Conservation (phyloP, 257 asterid species). For the Solanum bukasovii region DNA sequence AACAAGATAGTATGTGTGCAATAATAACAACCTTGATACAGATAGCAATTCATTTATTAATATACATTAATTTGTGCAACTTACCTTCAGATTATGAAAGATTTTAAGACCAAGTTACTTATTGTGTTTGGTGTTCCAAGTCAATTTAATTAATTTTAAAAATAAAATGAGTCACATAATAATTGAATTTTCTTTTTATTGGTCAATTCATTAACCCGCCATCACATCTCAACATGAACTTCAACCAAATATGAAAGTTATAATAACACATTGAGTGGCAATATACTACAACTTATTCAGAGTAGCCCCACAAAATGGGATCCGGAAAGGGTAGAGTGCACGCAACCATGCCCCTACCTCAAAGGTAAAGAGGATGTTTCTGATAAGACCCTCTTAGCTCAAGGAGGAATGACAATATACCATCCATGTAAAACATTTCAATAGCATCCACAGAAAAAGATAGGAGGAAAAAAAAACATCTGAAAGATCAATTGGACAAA, state of each 20-base stretch:
- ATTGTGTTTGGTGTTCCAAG: neutral
- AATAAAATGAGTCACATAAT: neutral
- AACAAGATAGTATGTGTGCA: no score
- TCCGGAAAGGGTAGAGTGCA: neutral
- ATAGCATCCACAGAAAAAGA: neutral
- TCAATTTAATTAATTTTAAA: neutral
- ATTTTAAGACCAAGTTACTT: neutral
- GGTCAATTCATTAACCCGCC: neutral
- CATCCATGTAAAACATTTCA: neutral
- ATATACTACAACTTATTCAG: neutral
- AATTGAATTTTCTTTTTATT: neutral
- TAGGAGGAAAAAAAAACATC: neutral
- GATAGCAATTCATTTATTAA: neutral
- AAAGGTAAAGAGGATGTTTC: neutral
- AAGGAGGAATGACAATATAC: neutral
- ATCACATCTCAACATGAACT: neutral
- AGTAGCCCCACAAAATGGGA: neutral
- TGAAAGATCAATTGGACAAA: neutral
- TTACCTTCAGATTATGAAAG: neutral
- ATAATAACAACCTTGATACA: no score
- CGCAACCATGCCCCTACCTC: neutral
- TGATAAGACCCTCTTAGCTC: neutral
- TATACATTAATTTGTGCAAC: neutral
- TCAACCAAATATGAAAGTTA: neutral
- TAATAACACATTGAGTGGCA: neutral